These are phyloP conservation scores for Komagataea norvegica DNA, from an alignment of 1,139 yeast species.

Conservation along the genomic window DNA sequence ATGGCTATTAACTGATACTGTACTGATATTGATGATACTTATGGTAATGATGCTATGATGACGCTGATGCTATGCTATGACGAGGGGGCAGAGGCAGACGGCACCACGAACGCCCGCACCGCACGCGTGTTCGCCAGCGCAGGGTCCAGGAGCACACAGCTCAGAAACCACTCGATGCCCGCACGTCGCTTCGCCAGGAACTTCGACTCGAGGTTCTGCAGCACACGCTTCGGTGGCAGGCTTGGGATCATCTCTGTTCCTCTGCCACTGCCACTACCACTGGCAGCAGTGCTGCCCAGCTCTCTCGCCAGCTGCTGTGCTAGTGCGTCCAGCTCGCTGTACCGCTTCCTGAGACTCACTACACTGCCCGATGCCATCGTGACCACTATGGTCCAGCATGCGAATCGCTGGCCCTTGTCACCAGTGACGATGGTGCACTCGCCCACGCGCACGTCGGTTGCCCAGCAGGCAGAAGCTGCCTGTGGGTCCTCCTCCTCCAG, in stretches of 20 bases:
- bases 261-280: no score
- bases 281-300: conserved; percentile 17
- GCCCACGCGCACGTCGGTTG: conserved; percentile 34
- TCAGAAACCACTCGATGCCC: conserved; percentile 71
- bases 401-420: conserved; percentile 32
- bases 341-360: conserved; percentile 53
- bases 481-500: conserved; percentile 21
- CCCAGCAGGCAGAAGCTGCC: conserved; percentile 30
- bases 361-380: conserved; percentile 36
- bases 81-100: no score
- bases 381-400: conserved; percentile 36
- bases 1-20: no score
- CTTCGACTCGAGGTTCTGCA: conserved; percentile 45
- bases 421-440: conserved; percentile 38
- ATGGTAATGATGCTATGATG: no score
- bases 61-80: background rate
- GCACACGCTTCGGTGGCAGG: conserved; percentile 62
- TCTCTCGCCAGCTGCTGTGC: conserved; percentile 34
- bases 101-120: conserved; percentile 46
- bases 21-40: no score
- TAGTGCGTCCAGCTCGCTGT: conserved; percentile 56
- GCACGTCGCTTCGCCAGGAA: conserved; percentile 61
- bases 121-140: conserved; percentile 41
- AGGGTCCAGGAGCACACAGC: conserved; percentile 65
- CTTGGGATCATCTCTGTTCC: no score